Evolutionary conservation across 2,329 filamentous ascomycete genomes (phyloP), one percentile per base, ranked within the genome.

Genomic region (Epichloe scottii): DNA sequence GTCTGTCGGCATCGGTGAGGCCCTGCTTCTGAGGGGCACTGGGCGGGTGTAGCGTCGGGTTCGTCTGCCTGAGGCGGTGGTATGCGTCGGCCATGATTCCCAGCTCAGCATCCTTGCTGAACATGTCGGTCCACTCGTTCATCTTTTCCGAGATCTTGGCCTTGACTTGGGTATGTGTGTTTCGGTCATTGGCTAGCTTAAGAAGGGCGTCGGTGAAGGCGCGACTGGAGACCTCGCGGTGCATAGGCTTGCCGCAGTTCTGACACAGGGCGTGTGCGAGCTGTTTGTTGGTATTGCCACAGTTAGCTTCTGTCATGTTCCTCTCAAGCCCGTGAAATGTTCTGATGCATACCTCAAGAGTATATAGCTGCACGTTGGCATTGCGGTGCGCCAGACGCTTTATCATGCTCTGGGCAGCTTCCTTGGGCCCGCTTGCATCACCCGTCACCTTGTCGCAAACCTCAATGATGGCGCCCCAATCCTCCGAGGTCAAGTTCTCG

Each of bases 21-120:
- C 89, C 83, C 54, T 85, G 87, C 76, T 98, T 98, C 60, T 85
- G 85, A 3, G 93, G 93, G 57, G 95, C 95, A 51, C 89, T 95
- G 0, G 93, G 93, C 15, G 90, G 79, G 56, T 95, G 88, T 50
- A 98, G 71, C 57, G 88, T 91, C 3, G 93, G 93, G 70, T 98
- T 91, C 78, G 68, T 70, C 67, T 74, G 73, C 74, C 95, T 94
- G 56, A 97, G 74, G 65, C 85, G 88, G 71, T 84, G 84, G 68
- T 91, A 97, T 53, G 91, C 90, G 63, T 95, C 88, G 66, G 90
- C 86, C 93, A 98, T 98, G 65, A 98, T 95, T 17, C 93, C 93
- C 54, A 98, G 78, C 64, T 96, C 91, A 11, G 89, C 80, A 64
- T 96, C 89, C 54, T 79, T 83, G 60, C 81, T 79, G 66, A 97